phyloP scores from a whole-genome alignment of 768 basidiomycete species.

The Sporobolomyces roseus region DNA sequence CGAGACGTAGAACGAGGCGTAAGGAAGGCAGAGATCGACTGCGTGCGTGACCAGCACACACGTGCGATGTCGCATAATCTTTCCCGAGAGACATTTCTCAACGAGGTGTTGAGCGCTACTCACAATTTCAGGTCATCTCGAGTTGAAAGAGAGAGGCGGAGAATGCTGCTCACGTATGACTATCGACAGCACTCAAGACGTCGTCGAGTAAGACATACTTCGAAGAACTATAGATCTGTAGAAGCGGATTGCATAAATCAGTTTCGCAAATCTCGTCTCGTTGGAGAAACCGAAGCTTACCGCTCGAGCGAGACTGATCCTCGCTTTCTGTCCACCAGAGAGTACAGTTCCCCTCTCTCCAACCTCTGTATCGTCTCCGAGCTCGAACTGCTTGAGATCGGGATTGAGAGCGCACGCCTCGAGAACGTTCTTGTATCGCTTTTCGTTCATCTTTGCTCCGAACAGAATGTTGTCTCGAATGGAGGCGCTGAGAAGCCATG shows the following conservation, averaged over 20 bases:
- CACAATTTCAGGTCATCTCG: neutral
- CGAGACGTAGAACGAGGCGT: slow-evolving; percentile 63
- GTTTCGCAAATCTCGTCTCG: too few relatives aligned
- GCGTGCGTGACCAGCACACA: slow-evolving; percentile 90
- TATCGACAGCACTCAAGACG: slow-evolving; percentile 48
- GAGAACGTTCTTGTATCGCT: slow-evolving; percentile 64
- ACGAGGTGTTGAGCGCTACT: slow-evolving; percentile 67
- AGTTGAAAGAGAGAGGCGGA: slow-evolving; percentile 59
- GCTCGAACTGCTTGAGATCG: slow-evolving; percentile 68
- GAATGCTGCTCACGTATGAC: slow-evolving; percentile 59
- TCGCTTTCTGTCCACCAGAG: slow-evolving; percentile 41
- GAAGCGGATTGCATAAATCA: too few relatives aligned
- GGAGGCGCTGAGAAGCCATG: slow-evolving; percentile 74
- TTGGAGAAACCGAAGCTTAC: too few relatives aligned
- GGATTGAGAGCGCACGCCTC: slow-evolving; percentile 69
- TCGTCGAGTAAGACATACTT: slow-evolving; percentile 47
- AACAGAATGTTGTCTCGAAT: slow-evolving; percentile 79
- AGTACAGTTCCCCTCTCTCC: slow-evolving; percentile 43
- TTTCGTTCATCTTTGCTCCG: slow-evolving; percentile 60
- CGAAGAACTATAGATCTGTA: slow-evolving; percentile 85
- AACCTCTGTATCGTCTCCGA: slow-evolving; percentile 65
- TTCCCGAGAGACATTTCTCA: slow-evolving; percentile 71
- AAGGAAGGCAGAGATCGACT: slow-evolving; percentile 77
- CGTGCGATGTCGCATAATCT: slow-evolving; percentile 72
- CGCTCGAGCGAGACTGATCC: slow-evolving; percentile 69